Evolutionary conservation across 331 rosid species (phyloP).

Genomic region (Dryas integrifolia): DNA sequence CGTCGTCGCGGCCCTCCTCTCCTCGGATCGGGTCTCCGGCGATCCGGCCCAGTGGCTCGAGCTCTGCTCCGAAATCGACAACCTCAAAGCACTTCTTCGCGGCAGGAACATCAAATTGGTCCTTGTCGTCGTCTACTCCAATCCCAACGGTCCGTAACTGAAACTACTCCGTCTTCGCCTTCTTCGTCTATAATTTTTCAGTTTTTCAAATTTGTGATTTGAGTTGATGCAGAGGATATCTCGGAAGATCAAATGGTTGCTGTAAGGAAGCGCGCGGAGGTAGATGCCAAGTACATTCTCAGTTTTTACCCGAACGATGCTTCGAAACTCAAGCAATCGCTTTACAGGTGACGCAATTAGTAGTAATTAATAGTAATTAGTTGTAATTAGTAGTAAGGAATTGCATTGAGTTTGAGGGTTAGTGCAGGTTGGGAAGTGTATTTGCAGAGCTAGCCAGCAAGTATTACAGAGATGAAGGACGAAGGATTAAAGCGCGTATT

Average conservation of each 20-base stretch:
- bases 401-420: slow-evolving; percentile 1
- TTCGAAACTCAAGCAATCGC: slow-evolving; percentile 51
- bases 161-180: background rate
- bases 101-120: slow-evolving; percentile 62
- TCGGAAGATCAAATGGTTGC: slow-evolving; percentile 87
- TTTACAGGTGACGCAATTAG: slow-evolving; percentile 38
- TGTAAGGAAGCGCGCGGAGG: slow-evolving; percentile 82
- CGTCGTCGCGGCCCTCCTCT: slow-evolving; percentile 62
- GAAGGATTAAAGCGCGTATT: slow-evolving; percentile 62
- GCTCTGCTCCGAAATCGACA: slow-evolving; percentile 86
- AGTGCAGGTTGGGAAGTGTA: slow-evolving; percentile 58
- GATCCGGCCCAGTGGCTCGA: slow-evolving; percentile 94
- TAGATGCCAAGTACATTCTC: slow-evolving; percentile 67
- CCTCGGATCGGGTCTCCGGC: slow-evolving; percentile 56
- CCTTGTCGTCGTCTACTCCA: slow-evolving; percentile 52
- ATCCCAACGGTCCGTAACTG: slow-evolving; percentile 45
- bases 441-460: slow-evolving; percentile 62
- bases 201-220: slow-evolving; percentile 2
- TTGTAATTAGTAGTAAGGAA: background rate
- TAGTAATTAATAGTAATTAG: no score
- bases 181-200: background rate
- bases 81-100: slow-evolving; percentile 59
- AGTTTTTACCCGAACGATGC: slow-evolving; percentile 55
- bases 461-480: slow-evolving; percentile 83
- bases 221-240: slow-evolving; percentile 55